Conservation (phyloP, 371 early-diverging fungal genomes). For the Mortierella sp. region DNA sequence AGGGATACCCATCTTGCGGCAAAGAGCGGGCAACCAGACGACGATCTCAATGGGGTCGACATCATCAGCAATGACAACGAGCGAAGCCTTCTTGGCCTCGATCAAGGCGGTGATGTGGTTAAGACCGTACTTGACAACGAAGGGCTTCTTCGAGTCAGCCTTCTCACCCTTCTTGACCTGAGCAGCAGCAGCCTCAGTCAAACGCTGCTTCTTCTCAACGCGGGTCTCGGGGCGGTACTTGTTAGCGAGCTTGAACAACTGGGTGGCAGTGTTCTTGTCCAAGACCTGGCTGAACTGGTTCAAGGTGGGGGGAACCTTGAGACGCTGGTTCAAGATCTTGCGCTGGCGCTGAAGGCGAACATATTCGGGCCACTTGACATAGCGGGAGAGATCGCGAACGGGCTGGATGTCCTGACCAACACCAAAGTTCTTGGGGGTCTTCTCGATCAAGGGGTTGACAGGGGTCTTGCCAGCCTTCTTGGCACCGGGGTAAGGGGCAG, state of each 20-base stretch:
- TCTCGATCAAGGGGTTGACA: conserved; percentile 93
- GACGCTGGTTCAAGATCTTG: conserved; percentile 96
- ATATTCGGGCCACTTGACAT: conserved; percentile 98
- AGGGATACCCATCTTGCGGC: conserved; percentile 99
- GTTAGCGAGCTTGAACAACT: conserved; percentile 95
- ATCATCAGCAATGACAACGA: conserved; percentile 99
- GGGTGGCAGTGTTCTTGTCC: conserved; percentile 97
- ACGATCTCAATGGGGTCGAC: conserved; percentile 99
- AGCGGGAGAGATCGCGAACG: conserved; percentile 94
- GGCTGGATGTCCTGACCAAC: conserved; percentile 97
- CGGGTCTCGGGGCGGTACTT: conserved; percentile 99
- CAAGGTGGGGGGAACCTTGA: conserved; percentile 99
- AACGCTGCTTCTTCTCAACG: conserved; percentile 95
- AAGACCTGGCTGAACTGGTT: conserved; percentile 99
- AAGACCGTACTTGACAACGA: conserved; percentile 98
- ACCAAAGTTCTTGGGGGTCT: conserved; percentile 91
- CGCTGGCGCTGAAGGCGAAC: conserved; percentile 97
- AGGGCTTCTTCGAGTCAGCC: conserved; percentile 94
- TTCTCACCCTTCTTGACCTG: conserved; percentile 92
- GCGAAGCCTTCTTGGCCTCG: conserved; percentile 98
- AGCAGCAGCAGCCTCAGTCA: conserved; percentile 83
- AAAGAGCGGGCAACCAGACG: conserved; percentile 99
- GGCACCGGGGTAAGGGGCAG: conserved; percentile 86
- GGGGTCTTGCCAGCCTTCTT: conserved; percentile 76
- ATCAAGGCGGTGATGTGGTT: conserved; percentile 99